Evolutionary conservation across 2,329 filamentous ascomycete species (phyloP).

Genomic region (Paramyrothecium sp.): DNA sequence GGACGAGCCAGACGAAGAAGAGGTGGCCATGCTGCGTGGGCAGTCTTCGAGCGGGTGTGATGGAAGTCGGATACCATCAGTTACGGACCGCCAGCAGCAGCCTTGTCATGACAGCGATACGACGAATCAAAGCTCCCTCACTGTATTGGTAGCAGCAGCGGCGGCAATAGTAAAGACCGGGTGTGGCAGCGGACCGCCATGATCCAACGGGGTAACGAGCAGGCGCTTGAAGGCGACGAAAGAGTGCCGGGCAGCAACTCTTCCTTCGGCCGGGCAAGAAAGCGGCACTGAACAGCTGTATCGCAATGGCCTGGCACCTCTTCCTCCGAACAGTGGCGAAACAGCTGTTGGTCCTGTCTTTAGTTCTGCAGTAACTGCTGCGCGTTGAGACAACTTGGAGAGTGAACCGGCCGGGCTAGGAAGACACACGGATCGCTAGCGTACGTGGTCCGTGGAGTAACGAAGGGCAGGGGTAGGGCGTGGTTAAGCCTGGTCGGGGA

Average conservation of each 20-base stretch:
- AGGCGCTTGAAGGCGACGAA: neutral
- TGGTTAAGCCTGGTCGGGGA: too few relatives aligned
- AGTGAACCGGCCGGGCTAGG: neutral
- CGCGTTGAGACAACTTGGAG: neutral
- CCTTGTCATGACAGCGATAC: conserved; percentile 25
- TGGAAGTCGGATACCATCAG: conserved; percentile 22
- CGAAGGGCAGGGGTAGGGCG: neutral
- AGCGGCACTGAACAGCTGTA: neutral
- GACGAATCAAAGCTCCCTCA: neutral
- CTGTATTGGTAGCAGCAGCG: neutral
- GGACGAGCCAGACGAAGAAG: conserved; percentile 47
- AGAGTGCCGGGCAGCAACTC: neutral
- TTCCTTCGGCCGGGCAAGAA: neutral
- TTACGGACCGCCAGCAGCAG: conserved; percentile 24
- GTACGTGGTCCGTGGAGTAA: neutral
- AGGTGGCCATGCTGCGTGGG: conserved; percentile 32
- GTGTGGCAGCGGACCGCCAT: neutral
- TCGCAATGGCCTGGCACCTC: too few relatives aligned
- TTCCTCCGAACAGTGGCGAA: too few relatives aligned
- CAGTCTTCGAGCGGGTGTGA: conserved; percentile 5
- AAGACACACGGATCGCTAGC: neutral
- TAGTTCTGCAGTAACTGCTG: neutral
- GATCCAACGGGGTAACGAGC: neutral
- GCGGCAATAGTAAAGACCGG: neutral
- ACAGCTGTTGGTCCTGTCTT: neutral